Percentiles rank a stretch among this genome's conserved stretches.
phyloP scores from a whole-genome alignment of 371 early-diverging fungal species.

The Dichotomocladium elegans region DNA sequence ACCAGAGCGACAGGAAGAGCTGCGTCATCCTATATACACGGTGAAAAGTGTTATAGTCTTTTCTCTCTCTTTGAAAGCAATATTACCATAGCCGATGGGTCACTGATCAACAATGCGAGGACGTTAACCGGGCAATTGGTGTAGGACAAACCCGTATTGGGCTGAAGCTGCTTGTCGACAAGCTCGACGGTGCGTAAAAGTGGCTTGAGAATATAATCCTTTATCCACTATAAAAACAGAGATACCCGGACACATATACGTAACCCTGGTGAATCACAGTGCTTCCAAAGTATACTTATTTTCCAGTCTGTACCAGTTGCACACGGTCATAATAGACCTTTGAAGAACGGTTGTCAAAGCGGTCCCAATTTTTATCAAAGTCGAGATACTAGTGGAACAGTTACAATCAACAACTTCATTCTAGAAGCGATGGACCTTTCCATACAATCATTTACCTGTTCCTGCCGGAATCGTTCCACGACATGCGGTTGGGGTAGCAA shows the following conservation, averaged over 20 bases:
- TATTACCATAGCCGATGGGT: slow-evolving; percentile 4
- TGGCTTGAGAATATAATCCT: slow-evolving; percentile 5
- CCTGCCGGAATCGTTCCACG: slow-evolving; percentile 8
- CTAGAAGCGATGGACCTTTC: neutral
- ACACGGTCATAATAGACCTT: slow-evolving; percentile 13
- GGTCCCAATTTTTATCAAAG: slow-evolving; percentile 12
- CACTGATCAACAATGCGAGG: slow-evolving; percentile 8
- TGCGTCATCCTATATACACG: neutral
- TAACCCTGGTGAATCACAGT: neutral
- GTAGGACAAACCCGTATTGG: slow-evolving; percentile 3
- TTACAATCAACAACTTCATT: neutral
- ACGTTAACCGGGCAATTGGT: slow-evolving; percentile 10
- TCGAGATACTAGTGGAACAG: slow-evolving; percentile 2
- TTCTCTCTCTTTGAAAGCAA: too few species aligned
- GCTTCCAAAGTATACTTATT: neutral
- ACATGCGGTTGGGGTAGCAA: neutral
- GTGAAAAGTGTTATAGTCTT: too few species aligned
- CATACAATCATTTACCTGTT: slow-evolving; percentile 2
- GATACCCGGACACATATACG: neutral
- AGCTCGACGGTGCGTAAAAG: slow-evolving; percentile 1
- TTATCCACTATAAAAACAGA: slow-evolving; percentile 5
- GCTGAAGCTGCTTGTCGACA: slow-evolving; percentile 9
- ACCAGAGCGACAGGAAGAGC: slow-evolving; percentile 1
- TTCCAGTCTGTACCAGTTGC: neutral
- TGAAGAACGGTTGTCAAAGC: slow-evolving; percentile 10